phyloP scores from a whole-genome alignment of 2,329 filamentous ascomycete species.

The Calonectria montana region DNA sequence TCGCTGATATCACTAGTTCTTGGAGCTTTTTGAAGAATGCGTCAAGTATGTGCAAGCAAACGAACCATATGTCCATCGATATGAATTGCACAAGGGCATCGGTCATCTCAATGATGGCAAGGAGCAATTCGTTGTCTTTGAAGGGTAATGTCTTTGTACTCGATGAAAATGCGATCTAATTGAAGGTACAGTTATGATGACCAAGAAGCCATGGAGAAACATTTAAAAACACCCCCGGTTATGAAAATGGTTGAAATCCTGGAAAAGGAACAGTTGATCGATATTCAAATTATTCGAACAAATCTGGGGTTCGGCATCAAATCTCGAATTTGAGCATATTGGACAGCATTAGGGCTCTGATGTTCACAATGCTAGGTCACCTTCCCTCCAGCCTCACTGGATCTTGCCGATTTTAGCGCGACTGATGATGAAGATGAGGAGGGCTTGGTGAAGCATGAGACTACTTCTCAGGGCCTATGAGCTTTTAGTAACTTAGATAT shows the following conservation, averaged over 20 bases:
- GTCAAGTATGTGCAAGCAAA: conserved; percentile 36
- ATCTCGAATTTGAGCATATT: not conserved
- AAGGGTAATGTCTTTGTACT: conserved; percentile 33
- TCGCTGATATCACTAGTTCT: conserved; percentile 27
- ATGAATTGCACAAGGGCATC: conserved; percentile 39
- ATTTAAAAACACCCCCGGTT: conserved; percentile 35
- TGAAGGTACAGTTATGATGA: conserved; percentile 34
- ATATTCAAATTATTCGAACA: conserved; percentile 35
- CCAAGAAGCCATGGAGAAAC: conserved; percentile 36
- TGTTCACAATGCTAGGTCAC: too few species aligned
- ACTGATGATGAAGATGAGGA: too few species aligned
- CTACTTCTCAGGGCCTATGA: too few species aligned
- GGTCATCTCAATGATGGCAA: conserved; percentile 36
- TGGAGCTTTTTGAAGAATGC: conserved; percentile 38
- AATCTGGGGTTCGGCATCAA: conserved; percentile 26
- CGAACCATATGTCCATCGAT: conserved; percentile 41
- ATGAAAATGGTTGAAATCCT: conserved; percentile 33
- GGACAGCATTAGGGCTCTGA: too few species aligned
- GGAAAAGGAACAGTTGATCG: conserved; percentile 30
- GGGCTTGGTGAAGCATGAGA: too few species aligned
- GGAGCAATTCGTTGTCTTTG: conserved; percentile 40
- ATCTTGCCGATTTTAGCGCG: too few species aligned
- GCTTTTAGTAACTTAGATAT: too few species aligned
- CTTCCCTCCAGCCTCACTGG: too few species aligned
- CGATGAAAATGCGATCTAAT: not conserved